Evolutionary conservation across 805 yeast genomes (phyloP).

Genomic region (Pichia rugopelliculosa): DNA sequence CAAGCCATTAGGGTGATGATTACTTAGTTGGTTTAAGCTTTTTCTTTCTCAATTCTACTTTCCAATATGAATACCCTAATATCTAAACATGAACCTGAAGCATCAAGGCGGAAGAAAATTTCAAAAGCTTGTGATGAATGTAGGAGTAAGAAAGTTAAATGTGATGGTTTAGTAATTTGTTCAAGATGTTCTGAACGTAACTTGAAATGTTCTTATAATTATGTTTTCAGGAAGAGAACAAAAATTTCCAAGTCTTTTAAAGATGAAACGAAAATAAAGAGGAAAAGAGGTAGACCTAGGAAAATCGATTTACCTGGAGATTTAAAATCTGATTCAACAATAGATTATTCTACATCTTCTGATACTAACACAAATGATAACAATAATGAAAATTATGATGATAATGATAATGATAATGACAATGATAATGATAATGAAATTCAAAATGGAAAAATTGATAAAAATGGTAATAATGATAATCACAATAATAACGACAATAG

Average conservation of each 20-base stretch:
- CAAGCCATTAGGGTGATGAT: no score
- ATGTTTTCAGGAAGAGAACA: slow-evolving; percentile 27
- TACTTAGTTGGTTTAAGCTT: no score
- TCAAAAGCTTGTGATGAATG: slow-evolving; percentile 45
- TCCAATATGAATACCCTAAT: no score
- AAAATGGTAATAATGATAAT: not conserved
- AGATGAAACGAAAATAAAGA: not conserved
- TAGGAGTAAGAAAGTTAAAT: slow-evolving; percentile 41
- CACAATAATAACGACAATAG: no score
- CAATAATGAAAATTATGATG: not conserved
- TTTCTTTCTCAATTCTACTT: no score
- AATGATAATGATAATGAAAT: no score
- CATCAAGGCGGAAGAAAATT: slow-evolving; percentile 22
- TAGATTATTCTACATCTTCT: not conserved
- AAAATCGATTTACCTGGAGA: not conserved
- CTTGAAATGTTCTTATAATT: slow-evolving; percentile 30
- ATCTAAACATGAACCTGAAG: no score
- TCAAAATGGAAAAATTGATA: no score
- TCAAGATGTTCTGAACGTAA: slow-evolving; percentile 32
- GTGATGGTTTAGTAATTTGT: slow-evolving; percentile 42
- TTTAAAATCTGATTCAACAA: not conserved
- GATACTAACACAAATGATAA: not conserved
- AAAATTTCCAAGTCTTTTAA: not conserved
- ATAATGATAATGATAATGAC: no score
- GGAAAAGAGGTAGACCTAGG: slow-evolving; percentile 12